Base-by-base conservation (phyloP, 2,329 filamentous ascomycete genomes). In the Fusarium fujikuroi region DNA sequence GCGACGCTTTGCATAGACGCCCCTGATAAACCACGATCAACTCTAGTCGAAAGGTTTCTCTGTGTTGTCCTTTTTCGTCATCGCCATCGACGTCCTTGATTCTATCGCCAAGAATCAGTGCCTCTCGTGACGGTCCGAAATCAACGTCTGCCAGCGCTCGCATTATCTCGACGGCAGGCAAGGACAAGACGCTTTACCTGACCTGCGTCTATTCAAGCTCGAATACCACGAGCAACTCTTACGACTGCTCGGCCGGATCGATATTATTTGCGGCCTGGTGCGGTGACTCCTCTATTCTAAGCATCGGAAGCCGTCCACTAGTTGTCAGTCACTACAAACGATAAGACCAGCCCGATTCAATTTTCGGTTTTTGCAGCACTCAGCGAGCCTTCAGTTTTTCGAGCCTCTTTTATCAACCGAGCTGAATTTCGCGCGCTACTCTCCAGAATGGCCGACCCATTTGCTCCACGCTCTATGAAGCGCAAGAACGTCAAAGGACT, bases 401-500 rank as follows among this genome's bases (percentile, higher is more conserved):
- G 18, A 34, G 44, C 57, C 47, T 28, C 46, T 21, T 49, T 57
- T 44, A 56, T 57, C 34, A 57, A 61, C 44, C 62, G 50, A 70
- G 60, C 50, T 42, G 50, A 61, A 50, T 66, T 62, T n/a, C 21
- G 40, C 39, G 14, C 49, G 32, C 47, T 30, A 57, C 28, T 49
- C 50, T 67, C 59, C 81, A 82, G 74, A 80, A 92, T 92, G 90
- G 87, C 88, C 77, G 90, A 91, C 79, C 80, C 84, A 39, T 91
- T 91, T 76, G 88, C 89, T 72, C 89, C 89, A 84, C 89, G 90
- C 84, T 97, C 96, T 70, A 93, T 99, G 92, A 98, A 98, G 91
- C 92, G 95, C 88, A 98, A 98, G 90, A 99, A 99, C 82, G 93
- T 97, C 83, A 98, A 98, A 86, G 95, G 95, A 42, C 92, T 99